Evolutionary conservation across 2,329 filamentous ascomycete species (phyloP).

Genomic region (Colletotrichum sublineola): DNA sequence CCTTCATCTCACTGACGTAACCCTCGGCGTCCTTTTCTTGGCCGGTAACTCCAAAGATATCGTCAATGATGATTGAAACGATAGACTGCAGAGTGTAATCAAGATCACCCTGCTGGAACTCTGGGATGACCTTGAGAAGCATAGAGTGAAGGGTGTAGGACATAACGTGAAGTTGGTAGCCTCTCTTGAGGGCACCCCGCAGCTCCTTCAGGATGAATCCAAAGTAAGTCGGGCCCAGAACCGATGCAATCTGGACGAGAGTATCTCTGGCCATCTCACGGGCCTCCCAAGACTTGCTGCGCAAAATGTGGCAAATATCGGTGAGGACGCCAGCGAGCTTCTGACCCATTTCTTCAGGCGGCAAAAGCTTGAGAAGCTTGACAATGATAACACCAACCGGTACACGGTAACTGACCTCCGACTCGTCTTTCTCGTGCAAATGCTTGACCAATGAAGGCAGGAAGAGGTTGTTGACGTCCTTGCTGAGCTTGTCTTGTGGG

Average conservation of each 20-base stretch:
- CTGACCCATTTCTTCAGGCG: constrained; percentile 77
- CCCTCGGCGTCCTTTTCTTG: constrained; percentile 98
- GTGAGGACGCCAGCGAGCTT: constrained; percentile 87
- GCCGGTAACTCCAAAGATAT: constrained; percentile 92
- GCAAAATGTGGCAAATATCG: constrained; percentile 92
- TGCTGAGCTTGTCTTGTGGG: constrained; percentile 73
- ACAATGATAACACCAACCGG: constrained; percentile 90
- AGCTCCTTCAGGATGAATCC: constrained; percentile 95
- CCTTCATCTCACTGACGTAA: constrained; percentile 95
- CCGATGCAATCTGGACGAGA: constrained; percentile 82
- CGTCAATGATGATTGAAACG: constrained; percentile 92
- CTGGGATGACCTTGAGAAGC: constrained; percentile 79
- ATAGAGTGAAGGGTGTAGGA: constrained; percentile 96
- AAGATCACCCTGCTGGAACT: constrained; percentile 83
- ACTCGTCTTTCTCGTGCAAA: constrained; percentile 93
- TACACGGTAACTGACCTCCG: constrained; percentile 91
- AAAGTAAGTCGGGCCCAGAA: constrained; percentile 86
- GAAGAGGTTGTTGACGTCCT: constrained; percentile 81
- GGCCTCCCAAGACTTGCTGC: constrained; percentile 89
- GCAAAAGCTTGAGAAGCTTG: constrained; percentile 86
- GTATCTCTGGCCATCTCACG: constrained; percentile 93
- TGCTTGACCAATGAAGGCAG: constrained; percentile 85
- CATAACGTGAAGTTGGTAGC: constrained; percentile 94
- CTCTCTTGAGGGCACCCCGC: constrained; percentile 82
- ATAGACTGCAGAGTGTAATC: constrained; percentile 88